phyloP scores from a whole-genome alignment of 1,284 basidiomycete genomes.

The Irpex sp. region DNA sequence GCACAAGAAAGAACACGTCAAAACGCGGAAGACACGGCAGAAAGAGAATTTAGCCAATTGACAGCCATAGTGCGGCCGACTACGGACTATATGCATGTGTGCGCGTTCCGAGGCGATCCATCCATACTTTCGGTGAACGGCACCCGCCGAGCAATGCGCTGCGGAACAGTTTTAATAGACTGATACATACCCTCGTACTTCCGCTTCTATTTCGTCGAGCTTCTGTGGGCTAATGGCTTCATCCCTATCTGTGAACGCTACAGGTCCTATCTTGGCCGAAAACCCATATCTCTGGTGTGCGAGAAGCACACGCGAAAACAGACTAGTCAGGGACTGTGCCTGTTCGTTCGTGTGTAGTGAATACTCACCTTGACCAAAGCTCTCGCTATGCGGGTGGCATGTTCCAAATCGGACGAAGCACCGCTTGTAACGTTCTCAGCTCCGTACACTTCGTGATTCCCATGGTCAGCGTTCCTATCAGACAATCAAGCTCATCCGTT shows the following conservation, averaged over 20 bases:
- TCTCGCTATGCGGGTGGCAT: conserved; percentile 79
- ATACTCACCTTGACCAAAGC: conserved; percentile 82
- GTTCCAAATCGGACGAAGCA: conserved; percentile 82
- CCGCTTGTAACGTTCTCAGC: conserved; percentile 86
- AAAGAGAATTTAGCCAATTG: background rate
- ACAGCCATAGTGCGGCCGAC: background rate
- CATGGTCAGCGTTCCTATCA: background rate
- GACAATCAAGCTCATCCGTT: conserved; percentile 4
- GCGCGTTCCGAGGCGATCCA: background rate
- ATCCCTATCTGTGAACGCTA: conserved; percentile 73
- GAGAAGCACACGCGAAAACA: background rate
- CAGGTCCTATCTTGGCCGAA: conserved; percentile 80
- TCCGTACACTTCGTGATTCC: conserved; percentile 68
- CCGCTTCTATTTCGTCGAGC: conserved; percentile 81
- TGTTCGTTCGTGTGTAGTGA: conserved; percentile 8
- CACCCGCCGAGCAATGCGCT: background rate
- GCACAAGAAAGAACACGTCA: conserved; percentile 1
- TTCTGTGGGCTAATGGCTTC: conserved; percentile 68
- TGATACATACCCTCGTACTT: conserved; percentile 68
- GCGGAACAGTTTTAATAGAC: conserved; percentile 9
- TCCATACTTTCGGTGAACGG: background rate
- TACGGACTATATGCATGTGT: background rate
- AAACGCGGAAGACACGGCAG: background rate
- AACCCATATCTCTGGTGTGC: conserved; percentile 67
- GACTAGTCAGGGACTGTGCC: conserved; percentile 2